Conservation (phyloP, 768 basidiomycete genomes). For the Boletus rubropictus region DNA sequence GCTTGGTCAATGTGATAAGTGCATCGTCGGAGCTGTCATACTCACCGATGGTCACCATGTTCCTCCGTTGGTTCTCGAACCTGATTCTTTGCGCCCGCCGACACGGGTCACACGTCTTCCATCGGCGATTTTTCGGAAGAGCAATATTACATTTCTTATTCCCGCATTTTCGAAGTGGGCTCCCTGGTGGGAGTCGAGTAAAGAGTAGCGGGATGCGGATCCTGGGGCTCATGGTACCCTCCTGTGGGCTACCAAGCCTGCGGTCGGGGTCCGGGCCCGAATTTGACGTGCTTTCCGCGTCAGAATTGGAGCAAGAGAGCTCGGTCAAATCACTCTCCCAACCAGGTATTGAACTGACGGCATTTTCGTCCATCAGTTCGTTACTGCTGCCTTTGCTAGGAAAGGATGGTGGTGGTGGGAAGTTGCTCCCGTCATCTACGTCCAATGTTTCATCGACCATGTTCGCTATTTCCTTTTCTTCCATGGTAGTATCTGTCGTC, state of each 20-base stretch:
- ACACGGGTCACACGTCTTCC: slow-evolving; percentile 43
- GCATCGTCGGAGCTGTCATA: background rate
- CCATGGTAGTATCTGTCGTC: background rate
- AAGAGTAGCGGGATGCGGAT: slow-evolving; percentile 25
- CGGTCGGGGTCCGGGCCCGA: background rate
- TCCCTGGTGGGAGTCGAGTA: slow-evolving; percentile 8
- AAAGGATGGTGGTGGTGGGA: background rate
- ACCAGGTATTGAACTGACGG: background rate
- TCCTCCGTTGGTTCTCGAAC: slow-evolving; percentile 14
- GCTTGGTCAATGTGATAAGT: slow-evolving; percentile 13
- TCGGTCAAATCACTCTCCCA: slow-evolving; percentile 27
- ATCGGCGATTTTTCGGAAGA: slow-evolving; percentile 30
- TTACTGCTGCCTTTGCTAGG: background rate
- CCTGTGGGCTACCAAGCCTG: background rate
- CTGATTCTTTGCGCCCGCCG: slow-evolving; percentile 31
- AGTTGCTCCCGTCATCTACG: background rate
- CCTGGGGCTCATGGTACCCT: background rate
- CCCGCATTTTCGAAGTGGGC: slow-evolving; percentile 26
- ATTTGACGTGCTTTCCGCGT: slow-evolving; percentile 2
- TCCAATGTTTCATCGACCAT: background rate
- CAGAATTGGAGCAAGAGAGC: slow-evolving; percentile 12
- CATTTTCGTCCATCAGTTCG: background rate
- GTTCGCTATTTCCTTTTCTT: background rate
- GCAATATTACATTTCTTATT: slow-evolving; percentile 32
- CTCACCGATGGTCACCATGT: slow-evolving; percentile 8